Percentiles rank a stretch among this genome's conserved stretches.
phyloP scores from a whole-genome alignment of 2,329 filamentous ascomycete species.

The Orbilia ellipsospora region DNA sequence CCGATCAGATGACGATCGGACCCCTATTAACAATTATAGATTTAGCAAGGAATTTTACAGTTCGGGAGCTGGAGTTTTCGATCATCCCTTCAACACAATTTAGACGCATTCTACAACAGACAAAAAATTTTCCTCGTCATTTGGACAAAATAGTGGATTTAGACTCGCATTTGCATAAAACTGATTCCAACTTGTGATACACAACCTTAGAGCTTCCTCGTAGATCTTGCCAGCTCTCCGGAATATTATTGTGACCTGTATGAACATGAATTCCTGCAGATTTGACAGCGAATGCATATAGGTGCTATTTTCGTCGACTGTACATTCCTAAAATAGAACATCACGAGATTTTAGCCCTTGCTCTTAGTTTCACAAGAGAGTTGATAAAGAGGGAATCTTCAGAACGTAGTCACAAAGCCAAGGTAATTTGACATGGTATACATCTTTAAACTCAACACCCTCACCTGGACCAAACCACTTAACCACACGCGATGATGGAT shows the following conservation, averaged over 20 bases:
- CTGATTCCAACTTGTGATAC: neutral
- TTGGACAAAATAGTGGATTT: too few species aligned
- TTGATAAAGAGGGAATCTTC: neutral
- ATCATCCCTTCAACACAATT: too few species aligned
- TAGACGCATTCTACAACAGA: too few species aligned
- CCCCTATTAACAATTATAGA: too few species aligned
- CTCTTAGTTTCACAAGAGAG: neutral
- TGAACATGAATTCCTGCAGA: neutral
- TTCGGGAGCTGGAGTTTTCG: too few species aligned
- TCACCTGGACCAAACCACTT: neutral
- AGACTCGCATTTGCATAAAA: too few species aligned
- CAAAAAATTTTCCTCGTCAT: too few species aligned
- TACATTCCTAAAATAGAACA: neutral
- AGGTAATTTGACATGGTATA: neutral
- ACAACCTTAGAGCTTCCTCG: neutral
- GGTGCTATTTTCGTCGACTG: neutral
- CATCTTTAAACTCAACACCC: neutral
- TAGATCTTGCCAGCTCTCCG: neutral
- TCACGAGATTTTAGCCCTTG: neutral
- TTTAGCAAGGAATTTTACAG: too few species aligned
- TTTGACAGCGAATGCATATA: too few species aligned
- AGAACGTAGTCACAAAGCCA: neutral
- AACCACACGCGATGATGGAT: slow-evolving; percentile 23
- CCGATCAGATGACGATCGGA: slow-evolving; percentile 19
- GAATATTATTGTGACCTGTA: neutral